Conservation (phyloP, 345 rosid species). For the Populus simonii region DNA sequence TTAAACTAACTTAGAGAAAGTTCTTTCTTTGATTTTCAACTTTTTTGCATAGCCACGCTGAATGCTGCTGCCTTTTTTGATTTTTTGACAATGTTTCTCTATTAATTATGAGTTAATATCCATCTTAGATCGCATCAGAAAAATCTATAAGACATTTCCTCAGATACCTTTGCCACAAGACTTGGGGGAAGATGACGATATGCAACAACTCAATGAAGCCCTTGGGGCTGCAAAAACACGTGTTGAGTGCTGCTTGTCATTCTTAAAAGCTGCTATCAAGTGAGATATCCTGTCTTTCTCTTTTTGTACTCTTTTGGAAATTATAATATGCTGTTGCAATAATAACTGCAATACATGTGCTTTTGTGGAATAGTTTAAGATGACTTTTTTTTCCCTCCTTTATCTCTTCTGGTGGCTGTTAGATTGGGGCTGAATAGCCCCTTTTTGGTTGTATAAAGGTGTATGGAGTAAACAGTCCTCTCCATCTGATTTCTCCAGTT, state of each 20-base stretch:
- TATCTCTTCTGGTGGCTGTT: background rate
- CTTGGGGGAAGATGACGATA: slow-evolving; percentile 66
- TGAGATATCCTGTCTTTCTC: slow-evolving; percentile 25
- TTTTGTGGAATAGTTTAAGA: slow-evolving; percentile 1
- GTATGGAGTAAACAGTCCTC: background rate
- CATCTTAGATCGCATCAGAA: slow-evolving; percentile 67
- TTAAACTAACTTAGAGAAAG: background rate
- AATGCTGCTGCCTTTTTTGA: background rate
- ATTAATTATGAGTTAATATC: slow-evolving; percentile 28
- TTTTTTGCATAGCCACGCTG: background rate
- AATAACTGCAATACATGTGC: background rate
- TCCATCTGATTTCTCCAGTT: background rate
- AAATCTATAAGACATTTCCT: slow-evolving; percentile 78
- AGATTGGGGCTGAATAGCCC: background rate
- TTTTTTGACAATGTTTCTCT: slow-evolving; percentile 1
- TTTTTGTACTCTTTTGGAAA: background rate
- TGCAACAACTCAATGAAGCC: slow-evolving; percentile 74
- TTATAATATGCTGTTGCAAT: background rate
- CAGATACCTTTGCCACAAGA: slow-evolving; percentile 67
- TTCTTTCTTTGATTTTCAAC: background rate
- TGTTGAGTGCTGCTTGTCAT: slow-evolving; percentile 74
- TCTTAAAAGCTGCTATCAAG: slow-evolving; percentile 86
- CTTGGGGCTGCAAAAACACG: slow-evolving; percentile 84
- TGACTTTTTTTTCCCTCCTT: background rate
- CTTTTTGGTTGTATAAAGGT: background rate